A percentile compares a stretch with the other conserved stretches of the same genome.
Conservation (phyloP, 192 early-diverging fungal genomes). For the Mortierella claussenii region DNA sequence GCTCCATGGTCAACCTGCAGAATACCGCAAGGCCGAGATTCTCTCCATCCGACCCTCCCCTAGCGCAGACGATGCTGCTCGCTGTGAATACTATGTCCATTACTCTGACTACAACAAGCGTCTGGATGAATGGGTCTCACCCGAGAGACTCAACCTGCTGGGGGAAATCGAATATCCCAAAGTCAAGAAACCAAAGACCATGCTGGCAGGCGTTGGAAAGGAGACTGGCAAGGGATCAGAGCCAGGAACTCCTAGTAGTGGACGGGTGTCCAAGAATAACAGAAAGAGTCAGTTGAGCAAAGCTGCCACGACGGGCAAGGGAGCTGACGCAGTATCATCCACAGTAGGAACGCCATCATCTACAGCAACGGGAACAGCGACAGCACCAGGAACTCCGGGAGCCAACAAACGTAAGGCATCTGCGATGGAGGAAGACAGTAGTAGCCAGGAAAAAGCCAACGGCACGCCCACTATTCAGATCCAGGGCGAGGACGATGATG, state of each 20-base stretch:
- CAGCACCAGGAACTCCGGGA: constrained; percentile 46
- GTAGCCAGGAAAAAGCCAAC: constrained; percentile 22
- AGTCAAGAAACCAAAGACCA: constrained; percentile 63
- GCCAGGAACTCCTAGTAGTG: constrained; percentile 50
- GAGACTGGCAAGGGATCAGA: constrained; percentile 55
- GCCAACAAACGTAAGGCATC: constrained; percentile 53
- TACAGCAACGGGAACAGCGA: constrained; percentile 4
- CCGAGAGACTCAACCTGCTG: constrained; percentile 71
- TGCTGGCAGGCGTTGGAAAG: constrained; percentile 39
- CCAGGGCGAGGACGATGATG: constrained; percentile 31
- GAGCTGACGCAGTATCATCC: constrained; percentile 55
- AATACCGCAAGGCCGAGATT: constrained; percentile 87
- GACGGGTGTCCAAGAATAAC: constrained; percentile 41
- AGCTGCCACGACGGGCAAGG: constrained; percentile 61
- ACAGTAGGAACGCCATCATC: too few species aligned
- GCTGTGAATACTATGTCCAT: constrained; percentile 93
- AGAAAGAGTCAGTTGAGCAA: constrained; percentile 46
- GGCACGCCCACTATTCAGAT: background rate
- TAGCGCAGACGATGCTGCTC: constrained; percentile 48
- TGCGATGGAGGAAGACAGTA: constrained; percentile 32
- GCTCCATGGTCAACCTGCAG: constrained; percentile 47
- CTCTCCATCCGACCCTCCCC: constrained; percentile 75
- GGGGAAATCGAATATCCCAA: constrained; percentile 80
- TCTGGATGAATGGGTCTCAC: constrained; percentile 93
- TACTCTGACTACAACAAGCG: constrained; percentile 98